Evolutionary conservation across 2,329 filamentous ascomycete species (phyloP), one percentile per base, ranked within the genome.

Genomic region (Xylariaceae sp.): DNA sequence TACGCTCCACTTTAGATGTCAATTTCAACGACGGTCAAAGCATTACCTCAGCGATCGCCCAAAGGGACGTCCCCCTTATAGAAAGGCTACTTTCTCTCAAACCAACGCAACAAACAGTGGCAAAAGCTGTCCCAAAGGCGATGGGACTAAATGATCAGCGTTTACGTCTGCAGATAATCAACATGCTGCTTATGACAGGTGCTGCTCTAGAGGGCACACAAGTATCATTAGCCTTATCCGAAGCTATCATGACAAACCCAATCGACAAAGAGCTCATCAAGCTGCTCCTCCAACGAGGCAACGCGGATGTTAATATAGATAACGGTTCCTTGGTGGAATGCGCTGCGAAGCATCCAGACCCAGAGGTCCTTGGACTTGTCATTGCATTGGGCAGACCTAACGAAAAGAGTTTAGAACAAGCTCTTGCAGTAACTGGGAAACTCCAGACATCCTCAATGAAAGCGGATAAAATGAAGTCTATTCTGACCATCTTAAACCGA

Each of bases 21-120:
- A 79, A 79, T 50, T 76, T 74, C 43, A 73, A 75, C 34, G 70
- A 74, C 21, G 75, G 76, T 0, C 64, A 70, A n/a, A 71, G 69
- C 2, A 64, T 82, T 12, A 60, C 69, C 0, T 65, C 71, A 0
- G 71, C 77, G 0, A 72, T 82, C 16, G 50, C 60, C 2, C 72
- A 75, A 44, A 70, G 67, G 22, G 76, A 82, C 39, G 44, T 74
- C 1, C 59, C 58, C 0, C 61, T 81, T 0, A 56, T 81, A 1
- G 63, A 68, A 14, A 65, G 63, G 0, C 54, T 82, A 6, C 61
- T 80, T 3, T 64, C 56, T 21, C 68, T 68, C 33, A 71, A 69
- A 25, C 72, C 72, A 1, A 71, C 72, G 0, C 66, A 73, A 0
- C 67, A 72, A 37, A 75, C 72, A 6, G 69, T 73, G 2, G 68